Percentiles rank a stretch among this genome's conserved stretches.
Conservation (phyloP, 257 asterid genomes). For the Ajuga chamaepitys region DNA sequence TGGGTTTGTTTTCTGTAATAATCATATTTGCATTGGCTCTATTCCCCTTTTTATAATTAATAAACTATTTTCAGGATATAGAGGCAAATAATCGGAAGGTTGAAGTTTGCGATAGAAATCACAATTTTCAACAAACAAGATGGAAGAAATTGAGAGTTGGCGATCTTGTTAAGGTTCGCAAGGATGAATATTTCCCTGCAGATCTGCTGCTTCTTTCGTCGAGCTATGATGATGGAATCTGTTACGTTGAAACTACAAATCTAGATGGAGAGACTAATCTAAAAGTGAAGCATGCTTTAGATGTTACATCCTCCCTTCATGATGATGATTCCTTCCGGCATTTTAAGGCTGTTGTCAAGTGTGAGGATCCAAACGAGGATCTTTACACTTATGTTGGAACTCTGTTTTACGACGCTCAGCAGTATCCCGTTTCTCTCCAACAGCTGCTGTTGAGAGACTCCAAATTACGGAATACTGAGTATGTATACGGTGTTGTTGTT, state of each 20-base stretch:
- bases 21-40: background rate
- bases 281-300: constrained; percentile 86
- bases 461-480: constrained; percentile 76
- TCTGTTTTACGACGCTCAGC: constrained; percentile 39
- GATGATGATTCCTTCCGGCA: constrained; percentile 43
- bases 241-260: constrained; percentile 90
- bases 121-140: constrained; percentile 43
- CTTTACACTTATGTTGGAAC: constrained; percentile 85
- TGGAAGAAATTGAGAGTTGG: constrained; percentile 90
- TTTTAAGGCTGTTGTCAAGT: constrained; percentile 66
- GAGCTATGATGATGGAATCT: constrained; percentile 83
- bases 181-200: constrained; percentile 87
- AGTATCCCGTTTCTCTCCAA: constrained; percentile 64
- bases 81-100: constrained; percentile 85
- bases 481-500: constrained; percentile 64
- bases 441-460: constrained; percentile 88
- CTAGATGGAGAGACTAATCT: constrained; percentile 96
- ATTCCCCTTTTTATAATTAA: background rate
- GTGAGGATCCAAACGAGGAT: constrained; percentile 96
- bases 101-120: constrained; percentile 34
- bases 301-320: constrained; percentile 49
- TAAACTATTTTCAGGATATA: constrained; percentile 51
- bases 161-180: constrained; percentile 69
- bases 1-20: background rate
- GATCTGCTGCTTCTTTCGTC: constrained; percentile 86